A percentile compares a stretch with the other conserved stretches of the same genome.
Evolutionary conservation across 768 basidiomycete genomes (phyloP).

Genomic region (Tylopilus vinaceipallidus): DNA sequence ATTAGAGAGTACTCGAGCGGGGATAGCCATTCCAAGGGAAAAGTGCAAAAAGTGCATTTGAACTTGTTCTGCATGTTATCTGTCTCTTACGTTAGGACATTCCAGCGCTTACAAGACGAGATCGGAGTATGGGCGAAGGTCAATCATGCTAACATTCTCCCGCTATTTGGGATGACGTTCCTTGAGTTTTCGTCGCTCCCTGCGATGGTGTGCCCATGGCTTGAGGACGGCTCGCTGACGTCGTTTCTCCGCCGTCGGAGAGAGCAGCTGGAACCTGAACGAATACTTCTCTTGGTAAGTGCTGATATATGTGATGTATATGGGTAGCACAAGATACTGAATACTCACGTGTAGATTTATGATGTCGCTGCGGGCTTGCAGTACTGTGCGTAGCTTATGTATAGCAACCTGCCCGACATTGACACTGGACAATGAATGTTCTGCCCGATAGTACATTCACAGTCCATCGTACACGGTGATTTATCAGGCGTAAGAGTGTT

Average conservation of each 20-base stretch:
- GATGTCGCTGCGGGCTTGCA: background rate
- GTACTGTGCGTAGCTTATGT: background rate
- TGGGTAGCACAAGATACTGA: background rate
- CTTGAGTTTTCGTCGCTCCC: background rate
- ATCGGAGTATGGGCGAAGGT: slow-evolving; percentile 8
- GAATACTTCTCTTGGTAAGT: background rate
- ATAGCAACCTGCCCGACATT: background rate
- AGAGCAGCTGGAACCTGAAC: background rate
- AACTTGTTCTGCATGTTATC: background rate
- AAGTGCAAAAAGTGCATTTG: background rate
- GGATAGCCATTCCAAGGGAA: background rate
- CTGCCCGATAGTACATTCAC: background rate
- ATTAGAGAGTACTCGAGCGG: slow-evolving; percentile 4
- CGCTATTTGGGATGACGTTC: background rate
- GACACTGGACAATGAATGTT: background rate
- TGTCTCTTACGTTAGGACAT: background rate
- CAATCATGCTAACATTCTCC: background rate
- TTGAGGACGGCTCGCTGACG: background rate
- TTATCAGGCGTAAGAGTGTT: background rate
- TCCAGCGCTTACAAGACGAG: slow-evolving; percentile 2
- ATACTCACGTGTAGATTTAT: background rate
- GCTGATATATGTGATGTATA: no score
- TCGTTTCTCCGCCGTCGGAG: background rate
- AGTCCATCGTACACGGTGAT: background rate
- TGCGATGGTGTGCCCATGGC: background rate